Evolutionary conservation across 202 grass and related monocot genomes (phyloP), one percentile per base, ranked within the genome.

Genomic region (Digitaria exilis): DNA sequence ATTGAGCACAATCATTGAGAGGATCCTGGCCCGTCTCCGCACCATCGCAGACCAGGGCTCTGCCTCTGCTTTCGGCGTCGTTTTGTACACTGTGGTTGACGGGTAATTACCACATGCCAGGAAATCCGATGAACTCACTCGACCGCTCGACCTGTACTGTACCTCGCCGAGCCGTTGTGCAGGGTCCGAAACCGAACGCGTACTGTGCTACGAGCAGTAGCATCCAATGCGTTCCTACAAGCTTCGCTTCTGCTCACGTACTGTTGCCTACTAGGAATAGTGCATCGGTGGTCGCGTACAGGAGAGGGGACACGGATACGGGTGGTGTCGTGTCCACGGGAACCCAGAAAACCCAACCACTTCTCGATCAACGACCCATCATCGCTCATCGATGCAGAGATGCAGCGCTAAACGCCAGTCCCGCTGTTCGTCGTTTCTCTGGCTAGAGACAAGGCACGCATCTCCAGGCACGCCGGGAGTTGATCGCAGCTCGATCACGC

Each of bases 221-320:
- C 63, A 81, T 89, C 77, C 77, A 71, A 89, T 57, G 86, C 85
- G 25, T 10, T 34, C 15, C 22, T 78, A 16, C 45, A 17, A 49
- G 28, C 35, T 6, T 16, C 15, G n/a, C 41, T 15, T 4, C 34
- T 16, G 74, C 24, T 31, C 69, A 57, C 73, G 50, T 68, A 58
- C 19, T 31, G 59, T 30, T 24, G 54, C 79, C 78, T 65, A 59
- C 57, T 21, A 32, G 11, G 5, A 5, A 6, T 54, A 18, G 15
- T n/a, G 39, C 66, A n/a, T 18, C 44, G 10, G 31, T 55, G 22
- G 42, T 7, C 65, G 45, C 46, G 65, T 65, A 54, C 26, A 58
- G 34, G 48, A 37, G 24, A n/a, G 35, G 35, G 46, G 35, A 77
- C 57, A 32, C 26, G 30, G 46, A 85, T 77, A 52, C 25, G 21